A percentile compares a stretch with the other conserved stretches of the same genome.
These are phyloP conservation scores for Stentor coeruleus DNA, from an alignment of 73 alveolate species.

Conservation along the genomic window DNA sequence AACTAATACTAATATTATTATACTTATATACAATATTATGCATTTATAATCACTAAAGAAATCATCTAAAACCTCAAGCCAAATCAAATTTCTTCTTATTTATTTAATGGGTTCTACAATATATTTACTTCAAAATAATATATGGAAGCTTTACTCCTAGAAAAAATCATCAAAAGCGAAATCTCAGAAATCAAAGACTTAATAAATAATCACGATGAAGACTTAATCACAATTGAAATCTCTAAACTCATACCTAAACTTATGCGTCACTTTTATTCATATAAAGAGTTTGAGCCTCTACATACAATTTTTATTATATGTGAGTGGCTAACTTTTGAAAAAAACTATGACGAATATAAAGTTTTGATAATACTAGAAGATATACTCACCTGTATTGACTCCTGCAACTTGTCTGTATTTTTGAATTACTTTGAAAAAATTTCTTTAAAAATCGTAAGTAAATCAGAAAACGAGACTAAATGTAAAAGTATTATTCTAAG, in stretches of 20 bases:
- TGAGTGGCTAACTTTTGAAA: neutral
- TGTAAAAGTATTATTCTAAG: neutral
- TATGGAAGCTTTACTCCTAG: too few relatives aligned
- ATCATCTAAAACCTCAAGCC: too few relatives aligned
- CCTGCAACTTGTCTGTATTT: neutral
- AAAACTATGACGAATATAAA: neutral
- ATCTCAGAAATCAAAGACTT: too few relatives aligned
- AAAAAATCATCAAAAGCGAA: too few relatives aligned
- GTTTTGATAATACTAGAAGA: neutral
- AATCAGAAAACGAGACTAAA: neutral
- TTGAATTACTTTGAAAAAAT: neutral
- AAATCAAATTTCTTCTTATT: too few relatives aligned
- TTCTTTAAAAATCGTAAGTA: neutral
- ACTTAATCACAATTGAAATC: neutral
- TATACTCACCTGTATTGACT: neutral
- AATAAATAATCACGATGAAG: too few relatives aligned
- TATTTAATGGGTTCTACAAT: too few relatives aligned
- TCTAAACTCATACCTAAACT: neutral
- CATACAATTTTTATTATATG: neutral
- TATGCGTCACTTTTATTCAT: neutral
- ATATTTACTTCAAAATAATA: too few relatives aligned
- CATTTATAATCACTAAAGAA: too few relatives aligned
- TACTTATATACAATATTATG: too few relatives aligned
- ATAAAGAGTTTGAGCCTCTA: neutral
- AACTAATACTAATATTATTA: too few relatives aligned